phyloP scores from a whole-genome alignment of 2,329 filamentous ascomycete genomes.

The Phialemonium atrogriseum region DNA sequence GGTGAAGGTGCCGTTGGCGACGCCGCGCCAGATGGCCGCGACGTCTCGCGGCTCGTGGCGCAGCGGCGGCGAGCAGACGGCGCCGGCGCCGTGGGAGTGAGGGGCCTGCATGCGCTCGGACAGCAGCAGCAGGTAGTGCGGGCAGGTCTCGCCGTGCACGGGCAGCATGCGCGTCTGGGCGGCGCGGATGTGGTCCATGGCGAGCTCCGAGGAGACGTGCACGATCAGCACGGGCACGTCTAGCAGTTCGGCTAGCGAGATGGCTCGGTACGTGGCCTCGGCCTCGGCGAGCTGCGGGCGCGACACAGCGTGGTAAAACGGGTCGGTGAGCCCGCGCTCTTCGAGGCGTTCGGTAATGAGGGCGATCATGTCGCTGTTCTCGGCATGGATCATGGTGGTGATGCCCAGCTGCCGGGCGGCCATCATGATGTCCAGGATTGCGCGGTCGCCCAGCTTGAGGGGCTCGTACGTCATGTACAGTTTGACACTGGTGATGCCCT shows the following conservation, averaged over 20 bases:
- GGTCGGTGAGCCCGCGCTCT: constrained; percentile 34
- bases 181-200: constrained; percentile 34
- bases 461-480: constrained; percentile 46
- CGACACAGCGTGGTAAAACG: constrained; percentile 41
- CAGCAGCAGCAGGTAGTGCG: constrained; percentile 47
- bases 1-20: constrained; percentile 43
- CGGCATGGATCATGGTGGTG: constrained; percentile 47
- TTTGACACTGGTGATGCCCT: constrained; percentile 39
- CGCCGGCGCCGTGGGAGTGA: constrained; percentile 47
- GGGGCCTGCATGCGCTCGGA: constrained; percentile 38
- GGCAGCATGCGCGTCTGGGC: constrained; percentile 40
- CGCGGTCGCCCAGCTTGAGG: constrained; percentile 37
- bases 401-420: constrained; percentile 35
- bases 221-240: constrained; percentile 45
- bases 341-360: constrained; percentile 47
- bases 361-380: constrained; percentile 44
- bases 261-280: constrained; percentile 45
- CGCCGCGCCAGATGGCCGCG: constrained; percentile 38
- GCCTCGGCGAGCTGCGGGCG: constrained; percentile 40
- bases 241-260: constrained; percentile 39
- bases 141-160: constrained; percentile 46
- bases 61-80: constrained; percentile 45
- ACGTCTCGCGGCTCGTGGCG: constrained; percentile 37
- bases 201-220: constrained; percentile 39
- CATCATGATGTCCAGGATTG: constrained; percentile 43